Percentiles rank a stretch among this genome's conserved stretches.
Evolutionary conservation across 1,284 basidiomycete genomes (phyloP).

Genomic region (Tremellales sp.): DNA sequence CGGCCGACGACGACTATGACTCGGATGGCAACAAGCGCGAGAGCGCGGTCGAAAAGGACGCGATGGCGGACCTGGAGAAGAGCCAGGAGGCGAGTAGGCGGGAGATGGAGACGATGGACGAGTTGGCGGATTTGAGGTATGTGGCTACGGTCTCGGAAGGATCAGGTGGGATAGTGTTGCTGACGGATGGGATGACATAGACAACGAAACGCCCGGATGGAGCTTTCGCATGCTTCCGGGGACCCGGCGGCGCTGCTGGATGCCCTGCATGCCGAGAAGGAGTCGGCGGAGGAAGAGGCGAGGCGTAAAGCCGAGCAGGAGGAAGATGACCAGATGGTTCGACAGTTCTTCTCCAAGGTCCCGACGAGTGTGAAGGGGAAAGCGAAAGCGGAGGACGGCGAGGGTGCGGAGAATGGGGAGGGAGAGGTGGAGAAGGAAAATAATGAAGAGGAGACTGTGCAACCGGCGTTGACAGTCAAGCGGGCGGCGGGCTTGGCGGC

Average conservation of each 20-base stretch:
- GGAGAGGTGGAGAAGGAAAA: constrained; percentile 9
- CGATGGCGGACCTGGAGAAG: constrained; percentile 94
- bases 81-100: constrained; percentile 85
- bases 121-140: constrained; percentile 81
- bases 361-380: constrained; percentile 47
- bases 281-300: constrained; percentile 54
- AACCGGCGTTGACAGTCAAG: constrained; percentile 63
- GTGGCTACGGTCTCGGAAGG: constrained; percentile 3
- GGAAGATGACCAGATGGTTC: constrained; percentile 85
- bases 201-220: constrained; percentile 79
- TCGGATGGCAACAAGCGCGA: constrained; percentile 58
- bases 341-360: constrained; percentile 78
- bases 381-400: constrained; percentile 16
- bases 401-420: constrained; percentile 21
- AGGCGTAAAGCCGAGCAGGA: constrained; percentile 62
- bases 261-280: constrained; percentile 36
- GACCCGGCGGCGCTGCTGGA: constrained; percentile 38
- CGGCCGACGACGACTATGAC: constrained; percentile 54
- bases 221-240: constrained; percentile 61
- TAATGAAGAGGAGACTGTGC: constrained; percentile 12
- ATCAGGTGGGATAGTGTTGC: too few species aligned
- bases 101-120: constrained; percentile 98
- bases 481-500: constrained; percentile 53
- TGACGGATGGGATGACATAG: constrained; percentile 17
- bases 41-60: constrained; percentile 58